These are phyloP conservation scores for Debaryomyces subglobosus DNA, from an alignment of 1,139 yeast species.

Conservation along the genomic window DNA sequence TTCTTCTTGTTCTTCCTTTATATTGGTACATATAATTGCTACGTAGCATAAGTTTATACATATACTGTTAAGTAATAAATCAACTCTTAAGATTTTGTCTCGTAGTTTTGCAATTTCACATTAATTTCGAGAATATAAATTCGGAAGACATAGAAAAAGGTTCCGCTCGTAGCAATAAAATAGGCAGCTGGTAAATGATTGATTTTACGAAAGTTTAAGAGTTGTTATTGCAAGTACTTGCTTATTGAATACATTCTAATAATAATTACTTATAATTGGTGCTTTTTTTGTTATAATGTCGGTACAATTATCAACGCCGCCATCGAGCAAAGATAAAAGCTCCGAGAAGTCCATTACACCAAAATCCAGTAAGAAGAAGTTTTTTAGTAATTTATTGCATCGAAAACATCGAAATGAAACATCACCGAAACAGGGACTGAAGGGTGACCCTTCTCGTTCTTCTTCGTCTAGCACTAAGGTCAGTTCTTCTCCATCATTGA, in stretches of 20 bases:
- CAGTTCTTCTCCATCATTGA: conserved; percentile 1
- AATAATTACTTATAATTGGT: neutral
- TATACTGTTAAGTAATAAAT: neutral
- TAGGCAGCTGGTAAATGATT: neutral
- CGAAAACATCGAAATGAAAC: neutral
- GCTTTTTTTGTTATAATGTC: neutral
- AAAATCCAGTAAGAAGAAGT: conserved; percentile 3
- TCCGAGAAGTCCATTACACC: conserved; percentile 3
- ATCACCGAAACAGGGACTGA: neutral
- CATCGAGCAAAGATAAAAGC: conserved; percentile 5
- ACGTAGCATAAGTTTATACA: conserved; percentile 6
- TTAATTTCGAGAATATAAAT: neutral
- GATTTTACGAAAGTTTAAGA: neutral
- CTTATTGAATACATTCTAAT: neutral
- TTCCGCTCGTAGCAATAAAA: neutral
- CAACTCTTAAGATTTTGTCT: neutral
- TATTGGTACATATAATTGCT: conserved; percentile 6
- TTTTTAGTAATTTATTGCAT: conserved; percentile 9
- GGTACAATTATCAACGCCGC: conserved; percentile 12
- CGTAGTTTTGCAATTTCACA: neutral
- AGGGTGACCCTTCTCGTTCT: neutral
- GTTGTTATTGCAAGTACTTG: neutral
- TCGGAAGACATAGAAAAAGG: neutral
- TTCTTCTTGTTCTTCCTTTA: conserved; percentile 2
- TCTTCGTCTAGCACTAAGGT: conserved; percentile 4